phyloP scores from a whole-genome alignment of 1,284 basidiomycete species.

The Neonothopanus nambi region DNA sequence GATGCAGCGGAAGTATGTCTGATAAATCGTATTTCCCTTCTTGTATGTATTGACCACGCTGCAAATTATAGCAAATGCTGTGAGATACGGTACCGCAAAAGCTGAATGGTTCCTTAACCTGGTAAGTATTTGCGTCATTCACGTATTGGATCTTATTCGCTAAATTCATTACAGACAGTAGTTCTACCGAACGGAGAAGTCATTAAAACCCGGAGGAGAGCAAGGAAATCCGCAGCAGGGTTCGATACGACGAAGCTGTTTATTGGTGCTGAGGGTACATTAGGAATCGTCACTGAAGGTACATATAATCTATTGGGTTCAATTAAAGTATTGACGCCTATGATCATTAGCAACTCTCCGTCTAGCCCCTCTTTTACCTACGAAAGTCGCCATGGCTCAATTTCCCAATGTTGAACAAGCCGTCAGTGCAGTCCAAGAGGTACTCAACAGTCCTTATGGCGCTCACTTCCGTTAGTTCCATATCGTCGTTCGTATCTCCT shows the following conservation, averaged over 20 bases:
- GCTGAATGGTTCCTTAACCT: slow-evolving; percentile 74
- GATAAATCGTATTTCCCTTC: not conserved
- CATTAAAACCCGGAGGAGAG: slow-evolving; percentile 75
- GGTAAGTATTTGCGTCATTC: slow-evolving; percentile 32
- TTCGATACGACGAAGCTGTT: slow-evolving; percentile 82
- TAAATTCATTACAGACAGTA: slow-evolving; percentile 52
- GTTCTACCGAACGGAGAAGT: slow-evolving; percentile 79
- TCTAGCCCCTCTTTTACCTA: slow-evolving; percentile 76
- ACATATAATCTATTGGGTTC: not conserved
- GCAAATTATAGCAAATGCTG: slow-evolving; percentile 65
- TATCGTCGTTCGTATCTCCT: slow-evolving; percentile 16
- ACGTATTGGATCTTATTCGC: not conserved
- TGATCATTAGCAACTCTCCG: slow-evolving; percentile 65
- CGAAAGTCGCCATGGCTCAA: slow-evolving; percentile 71
- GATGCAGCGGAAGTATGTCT: slow-evolving; percentile 55
- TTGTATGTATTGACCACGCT: not conserved
- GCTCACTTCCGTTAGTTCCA: slow-evolving; percentile 51
- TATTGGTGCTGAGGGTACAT: slow-evolving; percentile 80
- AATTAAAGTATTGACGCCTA: not conserved
- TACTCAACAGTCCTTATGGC: slow-evolving; percentile 68
- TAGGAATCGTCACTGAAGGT: slow-evolving; percentile 82
- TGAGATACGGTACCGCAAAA: slow-evolving; percentile 78
- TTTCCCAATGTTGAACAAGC: slow-evolving; percentile 64
- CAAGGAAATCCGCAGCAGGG: slow-evolving; percentile 75
- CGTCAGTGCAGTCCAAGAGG: slow-evolving; percentile 76